phyloP scores from a whole-genome alignment of 2,329 filamentous ascomycete species.

The Pseudocercospora musae region DNA sequence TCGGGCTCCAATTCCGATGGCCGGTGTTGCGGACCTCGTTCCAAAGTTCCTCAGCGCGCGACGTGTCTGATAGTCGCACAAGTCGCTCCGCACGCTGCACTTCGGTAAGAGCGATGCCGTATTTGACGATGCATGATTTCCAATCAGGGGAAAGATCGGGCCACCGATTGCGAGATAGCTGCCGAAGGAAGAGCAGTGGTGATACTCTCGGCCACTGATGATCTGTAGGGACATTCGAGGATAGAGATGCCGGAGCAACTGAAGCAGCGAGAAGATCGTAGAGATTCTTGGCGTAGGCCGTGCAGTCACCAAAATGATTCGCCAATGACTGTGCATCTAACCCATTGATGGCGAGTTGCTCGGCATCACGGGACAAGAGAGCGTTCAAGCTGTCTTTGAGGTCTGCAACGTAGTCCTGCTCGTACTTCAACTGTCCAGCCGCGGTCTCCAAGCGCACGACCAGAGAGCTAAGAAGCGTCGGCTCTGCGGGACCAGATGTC shows the following conservation, averaged over 20 bases:
- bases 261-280: neutral
- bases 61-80: slow-evolving; percentile 16
- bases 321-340: neutral
- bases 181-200: slow-evolving; percentile 2
- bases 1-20: slow-evolving; percentile 56
- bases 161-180: slow-evolving; percentile 4
- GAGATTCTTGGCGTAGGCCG: neutral
- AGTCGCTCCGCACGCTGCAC: slow-evolving; percentile 49
- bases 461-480: neutral
- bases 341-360: neutral
- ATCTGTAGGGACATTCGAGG: neutral
- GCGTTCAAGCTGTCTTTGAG: slow-evolving; percentile 9
- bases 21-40: slow-evolving; percentile 50
- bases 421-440: neutral
- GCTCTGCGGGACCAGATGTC: neutral
- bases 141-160: neutral
- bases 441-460: neutral
- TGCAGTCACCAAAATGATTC: neutral
- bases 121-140: slow-evolving; percentile 37
- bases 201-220: slow-evolving; percentile 6
- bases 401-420: slow-evolving; percentile 7
- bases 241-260: neutral
- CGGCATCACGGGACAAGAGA: neutral
- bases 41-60: slow-evolving; percentile 19
- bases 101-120: slow-evolving; percentile 45